A percentile compares a stretch with the other conserved stretches of the same genome.
Conservation (phyloP, 208 protist genomes). For the Acanthamoeba healyi region DNA sequence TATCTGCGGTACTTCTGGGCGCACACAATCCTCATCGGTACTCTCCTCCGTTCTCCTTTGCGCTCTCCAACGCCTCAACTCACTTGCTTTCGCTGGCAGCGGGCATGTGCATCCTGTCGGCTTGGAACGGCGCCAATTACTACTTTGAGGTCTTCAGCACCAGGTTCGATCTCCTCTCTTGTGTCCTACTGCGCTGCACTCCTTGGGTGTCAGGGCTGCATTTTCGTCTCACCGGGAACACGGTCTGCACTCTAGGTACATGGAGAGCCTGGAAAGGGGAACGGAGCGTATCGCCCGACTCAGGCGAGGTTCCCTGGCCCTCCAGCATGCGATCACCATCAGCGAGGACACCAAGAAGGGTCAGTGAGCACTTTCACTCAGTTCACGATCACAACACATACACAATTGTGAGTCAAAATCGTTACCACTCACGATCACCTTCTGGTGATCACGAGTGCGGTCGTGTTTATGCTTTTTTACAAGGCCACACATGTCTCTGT, state of each 20-base stretch:
- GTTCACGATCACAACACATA: too few relatives aligned
- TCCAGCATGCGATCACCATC: neutral
- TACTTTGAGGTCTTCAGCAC: conserved; percentile 69
- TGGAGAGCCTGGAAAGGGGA: conserved; percentile 59
- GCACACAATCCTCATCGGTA: conserved; percentile 69
- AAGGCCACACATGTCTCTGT: neutral
- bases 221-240: neutral
- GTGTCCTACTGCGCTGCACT: neutral
- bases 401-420: too few relatives aligned
- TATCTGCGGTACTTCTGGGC: conserved; percentile 69
- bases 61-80: neutral
- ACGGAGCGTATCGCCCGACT: conserved; percentile 34
- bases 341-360: neutral
- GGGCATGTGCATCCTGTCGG: conserved; percentile 50
- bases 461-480: neutral
- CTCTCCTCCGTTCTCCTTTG: neutral
- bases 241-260: neutral
- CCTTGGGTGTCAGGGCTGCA: neutral
- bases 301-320: conserved; percentile 12
- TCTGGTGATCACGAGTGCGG: neutral
- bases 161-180: neutral
- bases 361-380: neutral
- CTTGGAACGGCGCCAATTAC: conserved; percentile 66
- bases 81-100: neutral
- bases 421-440: neutral